phyloP scores from a whole-genome alignment of 2,329 filamentous ascomycete species.

The Ramichloridium luteum region DNA sequence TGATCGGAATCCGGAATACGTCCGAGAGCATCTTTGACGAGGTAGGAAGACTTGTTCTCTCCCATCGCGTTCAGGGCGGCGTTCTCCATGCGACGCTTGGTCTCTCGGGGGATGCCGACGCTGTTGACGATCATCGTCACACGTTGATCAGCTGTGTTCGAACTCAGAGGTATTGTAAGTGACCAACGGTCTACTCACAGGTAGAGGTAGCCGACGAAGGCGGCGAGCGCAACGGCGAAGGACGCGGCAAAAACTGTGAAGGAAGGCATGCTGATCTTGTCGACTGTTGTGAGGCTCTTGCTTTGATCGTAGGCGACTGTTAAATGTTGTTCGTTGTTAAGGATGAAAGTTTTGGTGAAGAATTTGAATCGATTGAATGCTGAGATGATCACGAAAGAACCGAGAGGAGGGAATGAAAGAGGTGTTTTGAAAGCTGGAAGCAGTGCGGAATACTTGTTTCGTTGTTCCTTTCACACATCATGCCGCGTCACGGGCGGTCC shows the following conservation, averaged over 20 bases:
- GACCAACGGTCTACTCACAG: no score
- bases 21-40: conserved; percentile 21
- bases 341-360: conserved; percentile 1
- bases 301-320: no score
- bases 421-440: no score
- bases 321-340: background rate
- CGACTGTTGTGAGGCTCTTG: no score
- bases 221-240: conserved; percentile 25
- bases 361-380: background rate
- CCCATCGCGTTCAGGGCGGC: conserved; percentile 40
- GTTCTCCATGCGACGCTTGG: conserved; percentile 36
- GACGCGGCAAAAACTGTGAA: conserved; percentile 16
- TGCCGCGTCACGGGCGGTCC: no score
- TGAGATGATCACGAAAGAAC: background rate
- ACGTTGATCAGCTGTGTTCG: no score
- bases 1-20: conserved; percentile 23
- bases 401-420: background rate
- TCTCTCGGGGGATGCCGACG: conserved; percentile 36
- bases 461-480: no score
- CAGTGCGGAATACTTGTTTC: no score
- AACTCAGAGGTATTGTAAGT: no score
- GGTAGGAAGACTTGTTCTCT: conserved; percentile 35
- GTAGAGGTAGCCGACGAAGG: conserved; percentile 30
- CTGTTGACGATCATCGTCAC: no score
- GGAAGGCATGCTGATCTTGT: conserved; percentile 16